Evolutionary conservation across 306 rosid species (phyloP).

Genomic region (Amphicarpaea edgeworthii): DNA sequence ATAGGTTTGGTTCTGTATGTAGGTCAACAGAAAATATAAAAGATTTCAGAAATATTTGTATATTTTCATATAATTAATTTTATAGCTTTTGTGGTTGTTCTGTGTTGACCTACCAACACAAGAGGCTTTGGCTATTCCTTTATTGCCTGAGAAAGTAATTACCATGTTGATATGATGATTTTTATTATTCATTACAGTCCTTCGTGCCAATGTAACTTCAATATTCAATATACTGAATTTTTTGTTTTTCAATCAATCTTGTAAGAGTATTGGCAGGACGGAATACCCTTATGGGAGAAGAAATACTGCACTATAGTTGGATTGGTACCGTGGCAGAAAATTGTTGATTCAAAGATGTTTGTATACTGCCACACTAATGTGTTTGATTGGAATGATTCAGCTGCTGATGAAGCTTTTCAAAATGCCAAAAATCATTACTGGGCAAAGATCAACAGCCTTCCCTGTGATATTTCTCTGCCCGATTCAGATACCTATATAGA

Average conservation of each 20-base stretch:
- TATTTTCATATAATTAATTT: slow-evolving; percentile 6
- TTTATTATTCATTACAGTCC: slow-evolving; percentile 14
- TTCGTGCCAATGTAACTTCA: not conserved
- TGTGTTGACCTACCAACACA: slow-evolving; percentile 16
- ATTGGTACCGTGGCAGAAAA: slow-evolving; percentile 81
- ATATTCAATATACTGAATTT: slow-evolving; percentile 4
- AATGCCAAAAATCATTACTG: slow-evolving; percentile 73
- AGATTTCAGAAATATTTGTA: not conserved
- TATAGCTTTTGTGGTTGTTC: slow-evolving; percentile 1
- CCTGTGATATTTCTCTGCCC: slow-evolving; percentile 56
- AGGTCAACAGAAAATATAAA: not conserved
- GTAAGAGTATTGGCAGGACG: slow-evolving; percentile 66
- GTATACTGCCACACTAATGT: slow-evolving; percentile 58
- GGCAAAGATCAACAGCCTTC: slow-evolving; percentile 63
- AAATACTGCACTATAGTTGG: slow-evolving; percentile 69
- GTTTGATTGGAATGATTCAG: slow-evolving; percentile 77
- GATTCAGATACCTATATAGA: slow-evolving; percentile 67
- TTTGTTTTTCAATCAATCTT: slow-evolving; percentile 28
- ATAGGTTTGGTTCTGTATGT: slow-evolving; percentile 30
- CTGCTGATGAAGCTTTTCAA: slow-evolving; percentile 77
- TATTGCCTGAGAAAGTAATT: slow-evolving; percentile 24
- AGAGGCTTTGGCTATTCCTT: slow-evolving; percentile 2
- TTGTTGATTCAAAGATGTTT: slow-evolving; percentile 63
- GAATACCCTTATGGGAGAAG: slow-evolving; percentile 93
- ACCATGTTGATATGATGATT: slow-evolving; percentile 10